phyloP scores from a whole-genome alignment of 192 early-diverging fungal species.

The Thamnidium elegans region DNA sequence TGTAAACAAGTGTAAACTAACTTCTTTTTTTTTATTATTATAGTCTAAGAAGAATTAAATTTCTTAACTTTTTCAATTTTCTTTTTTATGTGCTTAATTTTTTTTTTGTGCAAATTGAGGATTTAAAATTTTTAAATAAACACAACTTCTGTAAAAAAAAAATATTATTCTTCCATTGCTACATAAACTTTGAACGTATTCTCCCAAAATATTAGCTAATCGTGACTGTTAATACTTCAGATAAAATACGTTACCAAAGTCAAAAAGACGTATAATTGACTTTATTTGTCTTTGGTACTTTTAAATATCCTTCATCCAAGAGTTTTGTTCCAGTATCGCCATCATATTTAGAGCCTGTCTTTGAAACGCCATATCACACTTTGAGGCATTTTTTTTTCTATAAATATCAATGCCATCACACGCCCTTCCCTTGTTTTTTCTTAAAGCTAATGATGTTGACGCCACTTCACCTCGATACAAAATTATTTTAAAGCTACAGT shows the following conservation, averaged over 20 bases:
- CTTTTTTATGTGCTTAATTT: background rate
- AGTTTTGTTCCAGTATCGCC: constrained; percentile 5
- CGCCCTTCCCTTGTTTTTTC: background rate
- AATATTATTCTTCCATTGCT: too few species aligned
- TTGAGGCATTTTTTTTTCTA: background rate
- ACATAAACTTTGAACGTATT: too few species aligned
- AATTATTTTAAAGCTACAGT: constrained; percentile 1
- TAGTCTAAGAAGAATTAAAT: constrained; percentile 34
- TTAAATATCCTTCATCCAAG: background rate
- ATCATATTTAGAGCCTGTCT: constrained; percentile 2
- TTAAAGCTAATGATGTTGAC: background rate
- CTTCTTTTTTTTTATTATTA: background rate
- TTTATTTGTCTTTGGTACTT: background rate
- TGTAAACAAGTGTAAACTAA: background rate
- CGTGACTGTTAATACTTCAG: too few species aligned
- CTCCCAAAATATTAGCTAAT: too few species aligned
- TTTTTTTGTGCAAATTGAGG: too few species aligned
- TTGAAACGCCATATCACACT: background rate
- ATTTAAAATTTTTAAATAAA: too few species aligned
- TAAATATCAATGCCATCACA: constrained; percentile 1
- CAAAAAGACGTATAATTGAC: too few species aligned
- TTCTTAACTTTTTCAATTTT: background rate
- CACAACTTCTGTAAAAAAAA: too few species aligned
- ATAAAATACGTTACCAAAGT: too few species aligned
- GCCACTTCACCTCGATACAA: background rate